Evolutionary conservation across 2,329 filamentous ascomycete species (phyloP), one percentile per base, ranked within the genome.

Genomic region (Balansia obtecta): DNA sequence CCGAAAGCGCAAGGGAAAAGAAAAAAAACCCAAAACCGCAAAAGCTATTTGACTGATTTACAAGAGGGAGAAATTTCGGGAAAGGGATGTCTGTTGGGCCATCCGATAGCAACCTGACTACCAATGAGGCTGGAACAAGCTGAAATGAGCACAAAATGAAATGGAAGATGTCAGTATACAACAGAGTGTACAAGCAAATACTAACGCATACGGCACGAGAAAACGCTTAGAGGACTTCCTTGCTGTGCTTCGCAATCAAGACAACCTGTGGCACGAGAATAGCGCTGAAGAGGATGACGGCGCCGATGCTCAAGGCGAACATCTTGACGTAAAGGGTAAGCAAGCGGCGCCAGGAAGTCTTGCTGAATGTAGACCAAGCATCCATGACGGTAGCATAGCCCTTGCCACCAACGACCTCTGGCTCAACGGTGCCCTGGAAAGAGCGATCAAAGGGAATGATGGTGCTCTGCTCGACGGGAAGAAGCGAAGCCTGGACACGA

Each of bases 391-490:
- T 79, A 54, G 87, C 75, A 57, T 79, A 82, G 56, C 87, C 86
- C 55, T 75, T 78, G 50, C 85, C 87, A 52, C 80, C 83, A n/a
- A 88, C 72, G 46, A 88, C 75, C 53, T 79, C 77, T n/a, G 86
- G 82, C 56, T 84, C 79, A 30, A 91, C 79, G 63, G 82, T 85
- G 58, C 87, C 87, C 55, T 77, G 80, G 61, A 94, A 94, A 32
- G 83, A 84, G 56, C 89, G 86, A 72, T 97, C 91, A 60, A 97
- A 95, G 33, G 88, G 84, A 37, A 97, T 83, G 56, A 96, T 86
- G 27, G 87, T 82, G 68, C 94, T 85, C 57, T 89, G 78, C 16
- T 87, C 82, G 52, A 88, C 83, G 0, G 88, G 80, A 2, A 97
- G 80, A 58, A 95, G 81, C 46, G 87, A 91, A 7, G 90, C 89